These are phyloP conservation scores for Paspalum vaginatum DNA, from an alignment of 176 grass and related monocot genomes.

Conservation along the genomic window DNA sequence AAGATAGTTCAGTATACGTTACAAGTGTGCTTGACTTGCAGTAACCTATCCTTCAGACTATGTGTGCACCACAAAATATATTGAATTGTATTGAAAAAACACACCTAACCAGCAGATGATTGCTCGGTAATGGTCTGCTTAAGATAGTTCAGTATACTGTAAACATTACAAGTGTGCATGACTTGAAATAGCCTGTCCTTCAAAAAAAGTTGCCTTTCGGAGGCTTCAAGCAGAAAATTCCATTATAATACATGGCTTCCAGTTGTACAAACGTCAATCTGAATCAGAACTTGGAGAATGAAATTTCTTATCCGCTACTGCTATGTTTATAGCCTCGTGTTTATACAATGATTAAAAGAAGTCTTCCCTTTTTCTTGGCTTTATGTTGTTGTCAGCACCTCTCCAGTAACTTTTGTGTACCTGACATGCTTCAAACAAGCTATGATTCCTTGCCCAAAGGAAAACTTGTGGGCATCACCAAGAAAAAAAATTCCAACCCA, in stretches of 20 bases:
- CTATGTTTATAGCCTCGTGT: neutral
- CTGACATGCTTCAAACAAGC: conserved; percentile 15
- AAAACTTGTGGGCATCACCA: conserved; percentile 41
- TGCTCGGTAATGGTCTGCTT: neutral
- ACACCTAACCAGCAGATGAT: conserved; percentile 17
- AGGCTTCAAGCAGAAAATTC: conserved; percentile 25
- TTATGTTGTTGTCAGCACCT: conserved; percentile 27
- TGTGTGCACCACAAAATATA: too few relatives aligned
- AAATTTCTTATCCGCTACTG: neutral
- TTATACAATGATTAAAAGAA: conserved; percentile 9
- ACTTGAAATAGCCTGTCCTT: neutral
- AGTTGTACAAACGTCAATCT: conserved; percentile 14
- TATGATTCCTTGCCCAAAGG: conserved; percentile 45
- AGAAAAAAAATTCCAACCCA: conserved; percentile 16
- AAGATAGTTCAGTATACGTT: neutral
- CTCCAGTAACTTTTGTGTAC: conserved; percentile 5
- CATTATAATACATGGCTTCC: neutral
- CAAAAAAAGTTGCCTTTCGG: neutral
- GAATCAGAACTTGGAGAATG: neutral
- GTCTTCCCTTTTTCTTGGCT: neutral
- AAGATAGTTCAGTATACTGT: conserved; percentile 6
- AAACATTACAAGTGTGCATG: neutral
- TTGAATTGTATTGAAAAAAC: neutral
- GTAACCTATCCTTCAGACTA: neutral
- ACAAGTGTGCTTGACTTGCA: neutral